Percentiles rank a stretch among this genome's conserved stretches.
These are phyloP conservation scores for Trichoderma koningiopsis DNA, from an alignment of 2,329 filamentous ascomycete genomes.

Conservation along the genomic window DNA sequence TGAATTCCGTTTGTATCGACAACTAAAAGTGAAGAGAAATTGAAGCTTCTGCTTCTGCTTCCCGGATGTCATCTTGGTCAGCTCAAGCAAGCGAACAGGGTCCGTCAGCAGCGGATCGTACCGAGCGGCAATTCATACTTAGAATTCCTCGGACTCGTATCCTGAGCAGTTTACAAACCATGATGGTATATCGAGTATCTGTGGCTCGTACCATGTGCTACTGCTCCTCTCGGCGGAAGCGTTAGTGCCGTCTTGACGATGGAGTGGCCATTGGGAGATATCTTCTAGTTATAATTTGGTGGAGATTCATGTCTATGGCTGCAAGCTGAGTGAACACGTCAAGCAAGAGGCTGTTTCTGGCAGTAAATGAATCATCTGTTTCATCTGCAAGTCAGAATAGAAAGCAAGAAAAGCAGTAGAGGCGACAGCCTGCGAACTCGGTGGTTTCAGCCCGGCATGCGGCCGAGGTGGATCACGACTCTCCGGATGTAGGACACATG, in stretches of 20 bases:
- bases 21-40: not conserved
- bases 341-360: not conserved
- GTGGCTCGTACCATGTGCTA: not conserved
- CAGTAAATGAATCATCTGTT: not conserved
- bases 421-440: not conserved
- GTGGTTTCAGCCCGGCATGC: not conserved
- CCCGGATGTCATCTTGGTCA: not conserved
- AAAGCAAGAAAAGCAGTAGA: not conserved
- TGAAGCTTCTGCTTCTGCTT: not conserved
- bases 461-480: conserved; percentile 17
- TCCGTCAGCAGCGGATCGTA: conserved; percentile 13
- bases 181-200: conserved; percentile 3
- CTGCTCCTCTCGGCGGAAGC: not conserved
- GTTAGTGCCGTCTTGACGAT: not conserved
- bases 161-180: not conserved
- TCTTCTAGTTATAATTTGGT: not conserved
- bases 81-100: not conserved
- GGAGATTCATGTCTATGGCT: not conserved
- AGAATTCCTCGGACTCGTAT: not conserved
- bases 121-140: not conserved
- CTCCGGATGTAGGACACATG: conserved; percentile 24
- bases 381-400: not conserved
- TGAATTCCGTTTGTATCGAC: not conserved
- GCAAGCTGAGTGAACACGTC: not conserved
- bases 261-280: not conserved